A percentile compares a stretch with the other conserved stretches of the same genome.
Conservation (phyloP, 768 basidiomycete species). For the Leccinum barrowsii region DNA sequence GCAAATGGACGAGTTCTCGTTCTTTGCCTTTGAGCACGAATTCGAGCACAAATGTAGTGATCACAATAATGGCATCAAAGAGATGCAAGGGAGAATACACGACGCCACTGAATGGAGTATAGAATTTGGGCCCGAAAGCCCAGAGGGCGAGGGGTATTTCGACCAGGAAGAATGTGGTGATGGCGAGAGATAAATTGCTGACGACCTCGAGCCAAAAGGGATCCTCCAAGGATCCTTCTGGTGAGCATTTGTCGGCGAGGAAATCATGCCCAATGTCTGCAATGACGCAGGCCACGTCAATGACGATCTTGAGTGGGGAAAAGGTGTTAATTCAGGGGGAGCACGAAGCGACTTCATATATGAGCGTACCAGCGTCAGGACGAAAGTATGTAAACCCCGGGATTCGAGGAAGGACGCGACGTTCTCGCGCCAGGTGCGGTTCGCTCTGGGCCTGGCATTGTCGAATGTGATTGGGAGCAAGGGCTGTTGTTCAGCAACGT, state of each 20-base stretch:
- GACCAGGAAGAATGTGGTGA: constrained; percentile 69
- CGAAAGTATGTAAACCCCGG: constrained; percentile 46
- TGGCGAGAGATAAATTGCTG: constrained; percentile 57
- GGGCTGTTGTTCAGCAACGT: constrained; percentile 42
- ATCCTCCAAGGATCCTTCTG: constrained; percentile 35
- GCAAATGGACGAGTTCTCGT: constrained; percentile 64
- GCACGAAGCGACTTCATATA: constrained; percentile 15
- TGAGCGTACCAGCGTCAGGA: constrained; percentile 55
- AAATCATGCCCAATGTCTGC: constrained; percentile 68
- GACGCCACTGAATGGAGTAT: constrained; percentile 55
- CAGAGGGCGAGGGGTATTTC: constrained; percentile 74
- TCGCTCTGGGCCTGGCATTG: constrained; percentile 5
- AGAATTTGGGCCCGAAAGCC: constrained; percentile 60
- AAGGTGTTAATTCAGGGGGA: constrained; percentile 7
- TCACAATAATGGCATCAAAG: constrained; percentile 69
- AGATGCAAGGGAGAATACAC: constrained; percentile 63
- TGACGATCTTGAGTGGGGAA: constrained; percentile 41
- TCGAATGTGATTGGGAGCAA: constrained; percentile 37
- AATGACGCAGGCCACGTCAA: constrained; percentile 71
- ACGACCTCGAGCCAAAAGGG: constrained; percentile 65
- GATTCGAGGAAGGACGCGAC: constrained; percentile 53
- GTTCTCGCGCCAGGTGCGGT: constrained; percentile 27
- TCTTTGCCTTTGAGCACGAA: constrained; percentile 63
- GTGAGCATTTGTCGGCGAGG: constrained; percentile 50
- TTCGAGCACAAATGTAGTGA: constrained; percentile 74